Conservation (phyloP, 768 basidiomycete genomes). For the Rhodotorula graminis region DNA sequence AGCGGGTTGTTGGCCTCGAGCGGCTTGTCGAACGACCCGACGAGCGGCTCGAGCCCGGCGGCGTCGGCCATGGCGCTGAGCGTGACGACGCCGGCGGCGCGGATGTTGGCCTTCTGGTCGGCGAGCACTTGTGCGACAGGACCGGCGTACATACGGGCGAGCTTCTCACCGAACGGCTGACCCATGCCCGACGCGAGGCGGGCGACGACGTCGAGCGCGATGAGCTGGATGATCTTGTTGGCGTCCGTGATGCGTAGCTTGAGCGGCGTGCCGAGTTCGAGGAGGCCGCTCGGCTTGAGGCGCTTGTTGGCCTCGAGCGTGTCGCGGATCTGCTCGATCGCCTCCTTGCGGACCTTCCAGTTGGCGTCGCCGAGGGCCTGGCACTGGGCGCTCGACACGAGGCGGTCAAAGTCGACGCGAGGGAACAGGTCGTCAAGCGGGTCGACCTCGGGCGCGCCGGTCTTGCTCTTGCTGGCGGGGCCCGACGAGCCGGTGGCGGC, state of each 20-base stretch:
- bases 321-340: slow-evolving; percentile 73
- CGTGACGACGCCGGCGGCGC: slow-evolving; percentile 69
- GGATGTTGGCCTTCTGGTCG: slow-evolving; percentile 85
- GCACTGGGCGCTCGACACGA: slow-evolving; percentile 76
- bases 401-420: slow-evolving; percentile 80
- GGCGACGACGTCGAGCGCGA: slow-evolving; percentile 83
- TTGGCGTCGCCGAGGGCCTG: slow-evolving; percentile 83
- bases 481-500: slow-evolving; percentile 49
- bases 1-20: slow-evolving; percentile 78
- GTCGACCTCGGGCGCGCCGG: slow-evolving; percentile 53
- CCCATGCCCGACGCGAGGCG: slow-evolving; percentile 93
- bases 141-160: slow-evolving; percentile 67
- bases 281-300: slow-evolving; percentile 74
- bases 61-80: slow-evolving; percentile 77
- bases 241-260: slow-evolving; percentile 84
- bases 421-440: slow-evolving; percentile 92
- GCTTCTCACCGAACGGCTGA: slow-evolving; percentile 79
- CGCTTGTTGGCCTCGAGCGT: slow-evolving; percentile 87
- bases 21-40: slow-evolving; percentile 67
- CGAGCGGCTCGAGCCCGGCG: slow-evolving; percentile 76
- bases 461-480: slow-evolving; percentile 29
- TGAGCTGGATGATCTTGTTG: slow-evolving; percentile 85
- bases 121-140: slow-evolving; percentile 78
- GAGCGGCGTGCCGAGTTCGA: slow-evolving; percentile 81
- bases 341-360: slow-evolving; percentile 97